Evolutionary conservation across 1,284 basidiomycete genomes (phyloP).

Genomic region (Lentinula novae-zelandiae): DNA sequence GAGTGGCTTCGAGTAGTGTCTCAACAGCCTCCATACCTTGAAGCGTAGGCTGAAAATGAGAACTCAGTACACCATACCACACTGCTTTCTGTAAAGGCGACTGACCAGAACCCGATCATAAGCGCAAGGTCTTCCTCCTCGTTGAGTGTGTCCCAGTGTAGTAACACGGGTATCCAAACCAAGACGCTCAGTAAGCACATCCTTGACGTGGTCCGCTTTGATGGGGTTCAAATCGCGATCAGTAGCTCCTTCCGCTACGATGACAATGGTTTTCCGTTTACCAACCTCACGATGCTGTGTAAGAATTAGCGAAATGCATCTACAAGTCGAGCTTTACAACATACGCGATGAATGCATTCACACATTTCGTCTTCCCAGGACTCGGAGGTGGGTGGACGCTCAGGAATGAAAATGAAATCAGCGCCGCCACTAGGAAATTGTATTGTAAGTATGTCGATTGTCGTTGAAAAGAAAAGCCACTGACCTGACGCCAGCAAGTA

Average conservation of each 20-base stretch:
- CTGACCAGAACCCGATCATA: slow-evolving; percentile 88
- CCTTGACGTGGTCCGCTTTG: slow-evolving; percentile 86
- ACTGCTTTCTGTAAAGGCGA: neutral
- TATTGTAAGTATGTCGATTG: neutral
- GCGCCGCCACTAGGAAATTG: slow-evolving; percentile 70
- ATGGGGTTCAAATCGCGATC: slow-evolving; percentile 89
- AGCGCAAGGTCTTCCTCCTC: slow-evolving; percentile 91
- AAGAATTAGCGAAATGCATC: neutral
- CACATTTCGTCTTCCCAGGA: slow-evolving; percentile 95
- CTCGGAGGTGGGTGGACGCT: slow-evolving; percentile 75
- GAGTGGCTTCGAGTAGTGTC: slow-evolving; percentile 85
- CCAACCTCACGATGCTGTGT: slow-evolving; percentile 83
- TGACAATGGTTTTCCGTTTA: slow-evolving; percentile 98
- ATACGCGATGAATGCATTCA: slow-evolving; percentile 73
- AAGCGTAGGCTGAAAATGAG: slow-evolving; percentile 69
- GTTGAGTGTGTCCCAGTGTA: slow-evolving; percentile 96
- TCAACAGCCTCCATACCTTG: slow-evolving; percentile 95
- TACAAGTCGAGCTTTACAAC: neutral
- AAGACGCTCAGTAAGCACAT: slow-evolving; percentile 82
- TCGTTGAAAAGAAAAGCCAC: neutral
- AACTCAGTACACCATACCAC: neutral
- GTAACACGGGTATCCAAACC: slow-evolving; percentile 96
- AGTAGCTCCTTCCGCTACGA: slow-evolving; percentile 94
- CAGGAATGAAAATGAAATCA: slow-evolving; percentile 97
- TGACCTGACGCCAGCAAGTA: slow-evolving; percentile 88